Evolutionary conservation across 1,284 basidiomycete genomes (phyloP).

Genomic region (Sanguinoderma infundibulare): DNA sequence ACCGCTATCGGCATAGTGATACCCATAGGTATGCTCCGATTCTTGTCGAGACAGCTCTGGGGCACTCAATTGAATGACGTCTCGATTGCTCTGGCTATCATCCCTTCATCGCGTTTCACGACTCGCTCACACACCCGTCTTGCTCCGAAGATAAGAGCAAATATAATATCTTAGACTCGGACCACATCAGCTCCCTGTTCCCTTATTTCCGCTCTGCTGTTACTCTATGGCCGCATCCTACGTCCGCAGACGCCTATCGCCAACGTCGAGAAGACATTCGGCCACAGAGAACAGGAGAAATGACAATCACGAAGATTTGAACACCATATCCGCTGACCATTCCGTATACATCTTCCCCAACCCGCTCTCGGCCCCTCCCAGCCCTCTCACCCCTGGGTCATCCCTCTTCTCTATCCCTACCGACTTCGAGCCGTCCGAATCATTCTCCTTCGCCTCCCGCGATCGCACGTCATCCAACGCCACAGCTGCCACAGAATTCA

Average conservation of each 20-base stretch:
- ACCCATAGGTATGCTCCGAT: constrained; percentile 13
- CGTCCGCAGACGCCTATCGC: constrained; percentile 14
- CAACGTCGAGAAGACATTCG: constrained; percentile 1
- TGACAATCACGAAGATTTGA: not conserved
- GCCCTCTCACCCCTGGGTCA: constrained; percentile 33
- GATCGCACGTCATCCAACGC: constrained; percentile 13
- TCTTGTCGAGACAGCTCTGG: constrained; percentile 2
- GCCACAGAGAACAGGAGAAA: not conserved
- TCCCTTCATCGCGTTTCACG: not conserved
- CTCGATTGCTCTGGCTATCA: constrained; percentile 1
- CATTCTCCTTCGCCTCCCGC: constrained; percentile 12
- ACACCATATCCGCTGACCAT: constrained; percentile 27
- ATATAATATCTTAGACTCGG: not conserved
- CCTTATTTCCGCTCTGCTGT: not conserved
- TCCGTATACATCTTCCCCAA: constrained; percentile 43
- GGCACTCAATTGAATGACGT: constrained; percentile 1
- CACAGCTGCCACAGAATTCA: not conserved
- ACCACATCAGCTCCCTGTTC: not conserved
- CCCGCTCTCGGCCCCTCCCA: constrained; percentile 33
- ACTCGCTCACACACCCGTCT: not conserved
- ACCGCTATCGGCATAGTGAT: not conserved
- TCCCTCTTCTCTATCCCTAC: constrained; percentile 33
- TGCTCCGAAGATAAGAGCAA: constrained; percentile 6
- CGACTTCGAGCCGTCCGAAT: constrained; percentile 22
- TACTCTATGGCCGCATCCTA: constrained; percentile 32